phyloP scores from a whole-genome alignment of 768 basidiomycete genomes.

The Tylopilus felleus region DNA sequence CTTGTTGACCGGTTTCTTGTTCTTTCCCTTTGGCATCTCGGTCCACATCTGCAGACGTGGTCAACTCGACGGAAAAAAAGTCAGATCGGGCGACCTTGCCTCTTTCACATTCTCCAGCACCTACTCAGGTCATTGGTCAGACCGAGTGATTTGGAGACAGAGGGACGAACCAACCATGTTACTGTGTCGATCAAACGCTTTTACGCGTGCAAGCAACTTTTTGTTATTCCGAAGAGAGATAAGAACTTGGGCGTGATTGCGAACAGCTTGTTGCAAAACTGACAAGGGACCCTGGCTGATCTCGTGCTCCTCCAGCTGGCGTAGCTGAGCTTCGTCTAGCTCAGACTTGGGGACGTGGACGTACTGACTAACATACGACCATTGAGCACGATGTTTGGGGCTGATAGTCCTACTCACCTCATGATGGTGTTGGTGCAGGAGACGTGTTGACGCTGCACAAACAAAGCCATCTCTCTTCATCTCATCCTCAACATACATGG shows the following conservation, averaged over 20 bases:
- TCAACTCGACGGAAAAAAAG: conserved; percentile 7
- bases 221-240: conserved; percentile 98
- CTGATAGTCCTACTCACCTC: conserved; percentile 27
- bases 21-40: conserved; percentile 95
- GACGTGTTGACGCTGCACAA: conserved; percentile 31
- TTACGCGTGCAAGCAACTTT: conserved; percentile 92
- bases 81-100: conserved; percentile 41
- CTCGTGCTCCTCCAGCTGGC: conserved; percentile 96
- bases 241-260: conserved; percentile 96
- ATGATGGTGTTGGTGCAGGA: conserved; percentile 17
- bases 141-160: not conserved
- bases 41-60: conserved; percentile 87
- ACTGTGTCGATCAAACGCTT: conserved; percentile 97
- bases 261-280: conserved; percentile 93
- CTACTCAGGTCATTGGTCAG: conserved; percentile 38
- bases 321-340: conserved; percentile 93
- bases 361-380: conserved; percentile 69
- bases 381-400: conserved; percentile 8
- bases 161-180: conserved; percentile 75
- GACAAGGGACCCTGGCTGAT: conserved; percentile 97
- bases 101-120: conserved; percentile 98
- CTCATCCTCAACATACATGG: conserved; percentile 44
- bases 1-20: conserved; percentile 98
- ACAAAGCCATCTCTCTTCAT: conserved; percentile 19
- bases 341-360: conserved; percentile 96